Evolutionary conservation across 2,329 filamentous ascomycete genomes (phyloP).

Genomic region (Xylariaceae sp.): DNA sequence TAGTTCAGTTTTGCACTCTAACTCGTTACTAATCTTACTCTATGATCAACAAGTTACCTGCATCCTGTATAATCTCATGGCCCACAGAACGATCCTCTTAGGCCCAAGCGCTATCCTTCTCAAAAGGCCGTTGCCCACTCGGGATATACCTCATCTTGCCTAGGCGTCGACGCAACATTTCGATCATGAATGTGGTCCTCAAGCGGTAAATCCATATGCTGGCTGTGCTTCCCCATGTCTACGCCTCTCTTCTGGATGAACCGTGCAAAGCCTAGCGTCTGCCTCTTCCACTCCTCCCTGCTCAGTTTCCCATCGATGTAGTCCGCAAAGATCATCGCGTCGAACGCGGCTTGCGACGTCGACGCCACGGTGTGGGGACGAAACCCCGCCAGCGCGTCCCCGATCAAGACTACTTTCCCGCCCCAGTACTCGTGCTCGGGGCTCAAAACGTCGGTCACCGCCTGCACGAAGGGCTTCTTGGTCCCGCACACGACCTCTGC

Average conservation of each 20-base stretch:
- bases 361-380: slow-evolving; percentile 52
- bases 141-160: slow-evolving; percentile 41
- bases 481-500: slow-evolving; percentile 49
- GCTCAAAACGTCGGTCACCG: slow-evolving; percentile 47
- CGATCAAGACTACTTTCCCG: slow-evolving; percentile 48
- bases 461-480: slow-evolving; percentile 48
- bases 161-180: slow-evolving; percentile 41
- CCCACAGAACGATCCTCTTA: too few relatives aligned
- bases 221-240: slow-evolving; percentile 45
- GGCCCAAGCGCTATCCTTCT: too few relatives aligned
- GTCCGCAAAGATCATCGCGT: slow-evolving; percentile 45
- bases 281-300: slow-evolving; percentile 42
- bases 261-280: slow-evolving; percentile 44
- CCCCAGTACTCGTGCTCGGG: slow-evolving; percentile 43
- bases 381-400: slow-evolving; percentile 52
- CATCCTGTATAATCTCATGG: too few relatives aligned
- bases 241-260: slow-evolving; percentile 44
- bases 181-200: slow-evolving; percentile 44
- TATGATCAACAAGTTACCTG: too few relatives aligned
- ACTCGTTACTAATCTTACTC: too few relatives aligned
- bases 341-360: slow-evolving; percentile 48
- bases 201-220: slow-evolving; percentile 40
- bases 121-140: slow-evolving; percentile 42
- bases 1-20: too few relatives aligned
- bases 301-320: slow-evolving; percentile 41